Conservation (phyloP, 1,139 yeast species). For the Sugiyamaella neomexicana region DNA sequence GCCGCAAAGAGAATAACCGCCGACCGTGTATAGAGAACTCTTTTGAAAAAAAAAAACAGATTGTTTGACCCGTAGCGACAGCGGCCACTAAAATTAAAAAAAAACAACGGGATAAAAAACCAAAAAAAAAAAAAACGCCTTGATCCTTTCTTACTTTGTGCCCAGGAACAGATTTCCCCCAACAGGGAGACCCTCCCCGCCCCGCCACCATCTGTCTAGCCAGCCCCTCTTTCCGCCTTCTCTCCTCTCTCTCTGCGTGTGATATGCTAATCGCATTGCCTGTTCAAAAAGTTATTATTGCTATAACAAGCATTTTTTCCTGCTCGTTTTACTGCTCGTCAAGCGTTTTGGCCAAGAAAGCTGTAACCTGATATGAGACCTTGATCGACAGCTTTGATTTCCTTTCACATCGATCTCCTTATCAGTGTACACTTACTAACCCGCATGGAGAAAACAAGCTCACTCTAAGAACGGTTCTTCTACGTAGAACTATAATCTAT, state of each 20-base stretch:
- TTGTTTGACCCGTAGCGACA: too few relatives aligned
- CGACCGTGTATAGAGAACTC: too few relatives aligned
- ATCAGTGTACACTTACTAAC: conserved; percentile 1
- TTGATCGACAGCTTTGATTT: background rate
- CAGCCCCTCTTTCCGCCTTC: background rate
- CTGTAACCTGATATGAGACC: background rate
- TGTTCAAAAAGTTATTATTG: background rate
- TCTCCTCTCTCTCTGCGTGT: background rate
- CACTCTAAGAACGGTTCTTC: background rate
- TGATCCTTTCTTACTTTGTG: too few relatives aligned
- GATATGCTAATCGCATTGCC: background rate
- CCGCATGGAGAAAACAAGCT: background rate
- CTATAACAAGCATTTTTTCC: too few relatives aligned
- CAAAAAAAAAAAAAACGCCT: too few relatives aligned
- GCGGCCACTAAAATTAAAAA: too few relatives aligned
- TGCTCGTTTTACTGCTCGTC: background rate
- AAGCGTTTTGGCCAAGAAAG: background rate
- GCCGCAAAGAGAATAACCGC: background rate
- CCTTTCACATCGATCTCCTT: background rate
- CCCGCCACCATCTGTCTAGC: background rate
- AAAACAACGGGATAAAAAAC: too few relatives aligned
- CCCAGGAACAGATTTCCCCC: background rate
- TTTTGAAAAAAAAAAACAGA: too few relatives aligned
- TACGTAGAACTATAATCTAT: background rate
- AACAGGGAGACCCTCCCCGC: background rate